Conservation (phyloP, 257 asterid genomes). For the Cordia subcordata region DNA sequence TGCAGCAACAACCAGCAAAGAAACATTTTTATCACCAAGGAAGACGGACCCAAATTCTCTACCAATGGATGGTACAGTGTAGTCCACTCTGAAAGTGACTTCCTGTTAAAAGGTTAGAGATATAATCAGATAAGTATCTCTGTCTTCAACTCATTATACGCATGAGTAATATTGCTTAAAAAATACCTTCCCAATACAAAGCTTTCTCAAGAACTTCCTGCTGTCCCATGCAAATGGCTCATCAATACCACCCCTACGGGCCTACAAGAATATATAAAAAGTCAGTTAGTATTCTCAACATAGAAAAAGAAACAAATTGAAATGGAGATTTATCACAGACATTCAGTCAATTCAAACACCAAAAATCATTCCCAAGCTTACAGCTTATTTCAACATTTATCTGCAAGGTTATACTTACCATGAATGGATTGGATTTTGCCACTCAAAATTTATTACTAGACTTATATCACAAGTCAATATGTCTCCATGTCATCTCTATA, state of each 20-base stretch:
- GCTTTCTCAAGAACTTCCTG: conserved; percentile 69
- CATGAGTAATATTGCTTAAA: conserved; percentile 3
- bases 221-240: conserved; percentile 95
- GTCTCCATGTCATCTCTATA: no score
- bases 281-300: neutral
- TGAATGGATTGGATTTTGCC: no score
- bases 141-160: neutral
- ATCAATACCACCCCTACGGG: conserved; percentile 67
- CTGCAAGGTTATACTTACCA: no score
- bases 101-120: conserved; percentile 36
- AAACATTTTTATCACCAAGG: conserved; percentile 58
- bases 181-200: conserved; percentile 68
- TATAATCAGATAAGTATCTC: neutral
- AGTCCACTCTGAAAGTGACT: conserved; percentile 74
- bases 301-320: neutral
- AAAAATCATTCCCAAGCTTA: no score
- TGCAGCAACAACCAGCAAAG: conserved; percentile 60
- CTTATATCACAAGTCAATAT: no score
- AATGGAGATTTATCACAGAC: neutral
- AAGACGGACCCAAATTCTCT: conserved; percentile 78
- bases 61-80: conserved; percentile 63
- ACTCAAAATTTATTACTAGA: no score
- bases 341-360: neutral
- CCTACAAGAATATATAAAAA: conserved; percentile 24
- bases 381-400: no score